A percentile compares a stretch with the other conserved stretches of the same genome.
Conservation (phyloP, 2,329 filamentous ascomycete species). For the Aquanectria penicillioides region DNA sequence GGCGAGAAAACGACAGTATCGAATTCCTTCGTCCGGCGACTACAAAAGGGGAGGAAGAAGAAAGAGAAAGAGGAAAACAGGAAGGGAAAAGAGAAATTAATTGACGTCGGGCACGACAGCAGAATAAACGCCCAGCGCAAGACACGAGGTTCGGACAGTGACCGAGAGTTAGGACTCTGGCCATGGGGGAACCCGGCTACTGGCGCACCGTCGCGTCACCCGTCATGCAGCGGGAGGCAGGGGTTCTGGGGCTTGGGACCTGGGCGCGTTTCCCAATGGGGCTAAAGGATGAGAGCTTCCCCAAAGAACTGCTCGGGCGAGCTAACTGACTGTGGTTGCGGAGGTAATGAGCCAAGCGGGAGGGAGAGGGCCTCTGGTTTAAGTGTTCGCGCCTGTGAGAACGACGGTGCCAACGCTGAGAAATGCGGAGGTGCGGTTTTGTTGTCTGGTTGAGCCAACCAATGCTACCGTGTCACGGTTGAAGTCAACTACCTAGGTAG, state of each 20-base stretch:
- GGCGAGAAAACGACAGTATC: background rate
- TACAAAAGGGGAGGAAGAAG: slow-evolving; percentile 14
- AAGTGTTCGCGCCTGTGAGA: no score
- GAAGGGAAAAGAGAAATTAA: slow-evolving; percentile 23
- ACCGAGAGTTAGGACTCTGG: slow-evolving; percentile 38
- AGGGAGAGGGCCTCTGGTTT: no score
- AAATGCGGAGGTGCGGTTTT: background rate
- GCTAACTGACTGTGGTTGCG: no score
- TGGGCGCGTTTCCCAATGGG: slow-evolving; percentile 22
- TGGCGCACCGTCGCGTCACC: slow-evolving; percentile 29
- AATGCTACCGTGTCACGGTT: no score
- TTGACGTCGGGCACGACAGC: slow-evolving; percentile 12
- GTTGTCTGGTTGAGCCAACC: background rate
- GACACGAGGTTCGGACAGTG: slow-evolving; percentile 40
- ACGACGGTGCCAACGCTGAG: no score
- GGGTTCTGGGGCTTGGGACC: slow-evolving; percentile 11
- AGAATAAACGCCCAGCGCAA: slow-evolving; percentile 33
- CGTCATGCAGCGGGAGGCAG: slow-evolving; percentile 30
- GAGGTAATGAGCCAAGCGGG: no score
- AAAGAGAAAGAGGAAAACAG: no score
- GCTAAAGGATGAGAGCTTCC: slow-evolving; percentile 24
- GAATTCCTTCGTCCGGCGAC: background rate
- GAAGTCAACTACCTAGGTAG: no score
- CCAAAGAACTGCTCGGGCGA: slow-evolving; percentile 19
- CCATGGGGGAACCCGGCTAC: slow-evolving; percentile 31